Evolutionary conservation across 1,284 basidiomycete species (phyloP).

Genomic region (Naganishia cerealis): DNA sequence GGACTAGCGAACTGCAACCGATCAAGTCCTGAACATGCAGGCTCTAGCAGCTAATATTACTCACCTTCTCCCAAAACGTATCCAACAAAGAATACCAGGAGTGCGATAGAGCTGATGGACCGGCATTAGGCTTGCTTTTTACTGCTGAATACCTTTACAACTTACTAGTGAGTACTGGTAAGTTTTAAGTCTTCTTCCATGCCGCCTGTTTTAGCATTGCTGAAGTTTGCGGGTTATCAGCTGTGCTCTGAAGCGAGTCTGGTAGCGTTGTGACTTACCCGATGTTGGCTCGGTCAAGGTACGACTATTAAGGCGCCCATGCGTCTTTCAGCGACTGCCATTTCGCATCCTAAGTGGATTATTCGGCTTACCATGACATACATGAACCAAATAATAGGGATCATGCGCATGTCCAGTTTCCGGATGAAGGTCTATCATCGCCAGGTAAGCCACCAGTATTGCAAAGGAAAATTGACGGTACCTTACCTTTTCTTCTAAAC

Average conservation of each 20-base stretch:
- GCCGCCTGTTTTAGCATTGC: constrained; percentile 46
- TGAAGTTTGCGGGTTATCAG: constrained; percentile 5
- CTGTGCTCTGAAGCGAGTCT: background rate
- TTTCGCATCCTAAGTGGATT: background rate
- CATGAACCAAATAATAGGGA: constrained; percentile 48
- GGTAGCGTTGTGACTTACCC: constrained; percentile 34
- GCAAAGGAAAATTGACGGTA: background rate
- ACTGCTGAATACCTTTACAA: background rate
- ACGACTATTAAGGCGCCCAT: constrained; percentile 35
- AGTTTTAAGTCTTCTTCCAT: constrained; percentile 45
- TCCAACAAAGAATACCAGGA: constrained; percentile 44
- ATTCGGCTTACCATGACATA: constrained; percentile 42
- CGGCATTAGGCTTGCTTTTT: background rate
- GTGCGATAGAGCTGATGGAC: constrained; percentile 39
- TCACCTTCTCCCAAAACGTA: constrained; percentile 25
- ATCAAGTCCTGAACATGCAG: too few species aligned
- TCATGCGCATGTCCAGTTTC: constrained; percentile 48
- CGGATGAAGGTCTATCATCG: constrained; percentile 37
- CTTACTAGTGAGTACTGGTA: constrained; percentile 48
- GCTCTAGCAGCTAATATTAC: background rate
- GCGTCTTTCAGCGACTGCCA: background rate
- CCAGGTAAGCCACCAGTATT: background rate
- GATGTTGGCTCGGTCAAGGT: constrained; percentile 52
- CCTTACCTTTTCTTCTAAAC: constrained; percentile 43
- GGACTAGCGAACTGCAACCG: constrained; percentile 34